Percentiles rank a stretch among this genome's conserved stretches.
phyloP scores from a whole-genome alignment of 768 basidiomycete species.

The Hericium rajendrae region DNA sequence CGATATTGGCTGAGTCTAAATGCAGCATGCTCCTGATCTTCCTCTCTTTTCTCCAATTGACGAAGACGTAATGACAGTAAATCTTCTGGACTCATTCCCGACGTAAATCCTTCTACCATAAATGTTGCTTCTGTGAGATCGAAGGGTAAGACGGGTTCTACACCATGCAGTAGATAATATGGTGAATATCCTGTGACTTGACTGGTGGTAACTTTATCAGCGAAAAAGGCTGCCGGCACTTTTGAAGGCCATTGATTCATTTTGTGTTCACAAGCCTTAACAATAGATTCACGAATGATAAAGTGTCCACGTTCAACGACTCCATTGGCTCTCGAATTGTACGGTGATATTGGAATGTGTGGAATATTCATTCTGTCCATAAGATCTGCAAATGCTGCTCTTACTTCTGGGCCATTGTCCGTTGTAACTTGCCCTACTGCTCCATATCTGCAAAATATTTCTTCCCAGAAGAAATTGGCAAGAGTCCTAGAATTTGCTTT shows the following conservation, averaged over 20 bases:
- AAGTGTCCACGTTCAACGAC: not conserved
- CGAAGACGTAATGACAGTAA: not conserved
- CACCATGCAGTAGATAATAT: not conserved
- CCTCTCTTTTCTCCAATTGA: not conserved
- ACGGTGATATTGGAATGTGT: not conserved
- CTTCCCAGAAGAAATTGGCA: not conserved
- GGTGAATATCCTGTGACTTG: not conserved
- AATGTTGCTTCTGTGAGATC: not conserved
- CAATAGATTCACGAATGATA: not conserved
- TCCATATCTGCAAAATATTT: not conserved
- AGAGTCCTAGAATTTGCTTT: not conserved
- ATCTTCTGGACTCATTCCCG: not conserved
- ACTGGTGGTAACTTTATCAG: not conserved
- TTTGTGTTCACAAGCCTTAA: not conserved
- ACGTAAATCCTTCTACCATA: not conserved
- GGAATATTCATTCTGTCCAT: not conserved
- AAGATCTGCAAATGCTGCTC: not conserved
- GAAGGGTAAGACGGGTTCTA: not conserved
- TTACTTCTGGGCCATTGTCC: not conserved
- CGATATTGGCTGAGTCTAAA: not conserved
- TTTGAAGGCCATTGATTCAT: not conserved
- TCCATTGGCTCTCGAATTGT: not conserved
- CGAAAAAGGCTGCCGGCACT: not conserved
- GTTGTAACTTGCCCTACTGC: not conserved
- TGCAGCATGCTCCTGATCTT: not conserved